Conservation (phyloP, 768 basidiomycete genomes). For the Tulasnella sp. region DNA sequence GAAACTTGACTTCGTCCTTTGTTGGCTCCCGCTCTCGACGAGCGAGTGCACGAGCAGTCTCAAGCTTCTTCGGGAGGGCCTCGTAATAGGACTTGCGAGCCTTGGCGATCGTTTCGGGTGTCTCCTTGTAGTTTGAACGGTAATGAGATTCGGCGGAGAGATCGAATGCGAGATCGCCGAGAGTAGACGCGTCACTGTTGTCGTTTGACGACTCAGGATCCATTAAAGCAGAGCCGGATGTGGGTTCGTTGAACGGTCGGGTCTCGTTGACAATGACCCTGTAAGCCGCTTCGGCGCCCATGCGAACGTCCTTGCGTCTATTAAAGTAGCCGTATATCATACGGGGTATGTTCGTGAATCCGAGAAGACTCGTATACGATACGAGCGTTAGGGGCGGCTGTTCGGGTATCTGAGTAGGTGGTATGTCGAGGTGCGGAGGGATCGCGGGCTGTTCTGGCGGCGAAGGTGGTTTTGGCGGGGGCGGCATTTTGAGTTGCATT, state of each 20-base stretch:
- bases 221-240: constrained; percentile 6
- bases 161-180: constrained; percentile 68
- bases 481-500: constrained; percentile 21
- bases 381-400: constrained; percentile 74
- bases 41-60: constrained; percentile 62
- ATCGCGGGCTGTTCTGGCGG: constrained; percentile 19
- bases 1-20: constrained; percentile 64
- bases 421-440: constrained; percentile 31
- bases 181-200: constrained; percentile 14
- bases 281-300: constrained; percentile 76
- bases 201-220: background rate
- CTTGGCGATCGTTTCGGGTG: constrained; percentile 49
- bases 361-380: constrained; percentile 62
- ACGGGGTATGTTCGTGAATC: constrained; percentile 69
- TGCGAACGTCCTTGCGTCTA: constrained; percentile 63
- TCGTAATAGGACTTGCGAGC: constrained; percentile 69
- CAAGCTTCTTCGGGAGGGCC: constrained; percentile 51
- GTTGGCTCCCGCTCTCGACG: constrained; percentile 71
- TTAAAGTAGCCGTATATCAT: constrained; percentile 95
- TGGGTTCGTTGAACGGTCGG: constrained; percentile 42
- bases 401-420: constrained; percentile 49
- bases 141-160: constrained; percentile 53
- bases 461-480: constrained; percentile 16
- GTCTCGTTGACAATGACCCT: constrained; percentile 50
- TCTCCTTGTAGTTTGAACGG: constrained; percentile 42